Conservation (phyloP, 257 asterid genomes). For the Nicotiana otophora region DNA sequence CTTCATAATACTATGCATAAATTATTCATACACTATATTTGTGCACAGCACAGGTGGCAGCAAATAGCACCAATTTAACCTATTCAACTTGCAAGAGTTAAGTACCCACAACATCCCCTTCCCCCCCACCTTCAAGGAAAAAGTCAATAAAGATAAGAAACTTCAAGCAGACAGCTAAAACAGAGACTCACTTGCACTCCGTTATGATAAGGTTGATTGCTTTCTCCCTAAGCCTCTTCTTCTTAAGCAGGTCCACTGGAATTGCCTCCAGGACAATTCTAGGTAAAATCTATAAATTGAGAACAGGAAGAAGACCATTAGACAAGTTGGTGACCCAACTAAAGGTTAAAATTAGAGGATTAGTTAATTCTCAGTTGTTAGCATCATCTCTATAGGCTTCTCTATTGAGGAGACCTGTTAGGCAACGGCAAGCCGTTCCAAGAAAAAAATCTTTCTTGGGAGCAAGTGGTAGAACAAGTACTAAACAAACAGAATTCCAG, state of each 20-base stretch:
- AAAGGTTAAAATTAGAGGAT: not conserved
- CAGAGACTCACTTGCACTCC: slow-evolving; percentile 71
- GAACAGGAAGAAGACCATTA: not conserved
- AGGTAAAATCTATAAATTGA: slow-evolving; percentile 56
- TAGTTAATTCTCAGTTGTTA: not conserved
- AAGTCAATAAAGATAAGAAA: not conserved
- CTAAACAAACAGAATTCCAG: not conserved
- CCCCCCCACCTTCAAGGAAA: not conserved
- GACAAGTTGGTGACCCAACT: not conserved
- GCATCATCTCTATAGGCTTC: not conserved
- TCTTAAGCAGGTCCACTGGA: slow-evolving; percentile 67
- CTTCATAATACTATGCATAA: not conserved
- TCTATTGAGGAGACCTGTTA: not conserved
- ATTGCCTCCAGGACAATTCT: slow-evolving; percentile 81
- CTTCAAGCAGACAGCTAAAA: slow-evolving; percentile 8
- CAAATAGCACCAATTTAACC: not conserved
- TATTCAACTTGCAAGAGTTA: not conserved
- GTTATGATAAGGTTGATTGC: slow-evolving; percentile 54
- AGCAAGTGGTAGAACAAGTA: not conserved
- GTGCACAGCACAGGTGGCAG: not conserved
- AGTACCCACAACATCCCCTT: not conserved
- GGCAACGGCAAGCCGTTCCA: not conserved
- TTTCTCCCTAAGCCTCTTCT: slow-evolving; percentile 59
- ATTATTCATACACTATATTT: not conserved
- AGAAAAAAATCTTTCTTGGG: not conserved